Percentiles rank a stretch among this genome's conserved stretches.
phyloP scores from a whole-genome alignment of 495 filamentous ascomycete species.

The Podospora pseudocomata region DNA sequence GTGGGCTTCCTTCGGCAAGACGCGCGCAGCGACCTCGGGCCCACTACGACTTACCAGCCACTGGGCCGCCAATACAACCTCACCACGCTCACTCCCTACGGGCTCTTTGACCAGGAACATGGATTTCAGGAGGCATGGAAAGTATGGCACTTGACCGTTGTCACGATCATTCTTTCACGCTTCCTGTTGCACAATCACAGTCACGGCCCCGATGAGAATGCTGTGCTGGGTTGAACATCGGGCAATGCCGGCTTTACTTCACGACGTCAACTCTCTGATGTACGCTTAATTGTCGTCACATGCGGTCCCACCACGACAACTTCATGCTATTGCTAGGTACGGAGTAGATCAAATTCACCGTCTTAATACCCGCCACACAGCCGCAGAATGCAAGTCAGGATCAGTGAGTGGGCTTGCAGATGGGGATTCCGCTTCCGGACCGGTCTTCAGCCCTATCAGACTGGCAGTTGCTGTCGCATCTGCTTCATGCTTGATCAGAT shows the following conservation, averaged over 20 bases:
- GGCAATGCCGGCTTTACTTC: slow-evolving; percentile 3
- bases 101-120: background rate
- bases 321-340: background rate
- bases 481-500: background rate
- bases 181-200: background rate
- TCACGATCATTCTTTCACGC: background rate
- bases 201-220: background rate
- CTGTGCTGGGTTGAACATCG: background rate
- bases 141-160: background rate
- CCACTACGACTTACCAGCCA: background rate
- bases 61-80: background rate
- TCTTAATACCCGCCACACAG: background rate
- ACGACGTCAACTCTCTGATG: background rate
- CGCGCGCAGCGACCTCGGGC: background rate
- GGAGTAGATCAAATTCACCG: background rate
- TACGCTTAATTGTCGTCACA: background rate
- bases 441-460: background rate
- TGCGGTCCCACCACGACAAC: background rate
- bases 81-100: background rate
- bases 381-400: background rate
- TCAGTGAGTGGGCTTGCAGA: background rate
- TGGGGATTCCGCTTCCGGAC: background rate
- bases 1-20: background rate
- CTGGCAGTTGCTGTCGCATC: background rate
- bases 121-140: background rate